A percentile compares a stretch with the other conserved stretches of the same genome.
These are phyloP conservation scores for Suillus paluster DNA, from an alignment of 768 basidiomycete species.

Conservation along the genomic window DNA sequence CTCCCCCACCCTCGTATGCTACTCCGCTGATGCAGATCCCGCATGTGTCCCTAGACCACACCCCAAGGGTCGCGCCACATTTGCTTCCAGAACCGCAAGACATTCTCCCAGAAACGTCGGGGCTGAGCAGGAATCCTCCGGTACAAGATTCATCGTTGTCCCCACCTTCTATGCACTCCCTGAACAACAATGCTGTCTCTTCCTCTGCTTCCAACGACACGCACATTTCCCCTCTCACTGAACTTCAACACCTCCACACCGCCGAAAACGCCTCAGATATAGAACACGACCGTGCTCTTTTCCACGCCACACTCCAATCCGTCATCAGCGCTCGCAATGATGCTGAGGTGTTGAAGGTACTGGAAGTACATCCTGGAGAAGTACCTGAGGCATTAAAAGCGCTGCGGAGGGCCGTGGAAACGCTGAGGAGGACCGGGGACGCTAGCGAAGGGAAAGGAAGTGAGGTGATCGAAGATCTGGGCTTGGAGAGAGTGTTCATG, in stretches of 20 bases:
- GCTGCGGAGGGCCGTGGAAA: neutral
- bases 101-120: neutral
- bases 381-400: neutral
- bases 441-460: neutral
- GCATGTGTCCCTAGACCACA: neutral
- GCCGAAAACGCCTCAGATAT: neutral
- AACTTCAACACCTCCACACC: neutral
- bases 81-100: neutral
- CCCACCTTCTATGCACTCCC: neutral
- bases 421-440: neutral
- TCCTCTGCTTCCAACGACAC: neutral
- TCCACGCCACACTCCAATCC: neutral
- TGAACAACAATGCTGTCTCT: neutral
- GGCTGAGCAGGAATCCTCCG: neutral
- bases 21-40: neutral
- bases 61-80: neutral
- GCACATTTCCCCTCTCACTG: neutral
- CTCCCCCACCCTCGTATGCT: neutral
- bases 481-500: slow-evolving; percentile 64
- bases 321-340: neutral
- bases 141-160: neutral
- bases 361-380: neutral
- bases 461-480: neutral
- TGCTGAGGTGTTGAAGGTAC: neutral
- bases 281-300: slow-evolving; percentile 1